phyloP scores from a whole-genome alignment of 2,329 filamentous ascomycete genomes.

The Pleomassaria siparia region DNA sequence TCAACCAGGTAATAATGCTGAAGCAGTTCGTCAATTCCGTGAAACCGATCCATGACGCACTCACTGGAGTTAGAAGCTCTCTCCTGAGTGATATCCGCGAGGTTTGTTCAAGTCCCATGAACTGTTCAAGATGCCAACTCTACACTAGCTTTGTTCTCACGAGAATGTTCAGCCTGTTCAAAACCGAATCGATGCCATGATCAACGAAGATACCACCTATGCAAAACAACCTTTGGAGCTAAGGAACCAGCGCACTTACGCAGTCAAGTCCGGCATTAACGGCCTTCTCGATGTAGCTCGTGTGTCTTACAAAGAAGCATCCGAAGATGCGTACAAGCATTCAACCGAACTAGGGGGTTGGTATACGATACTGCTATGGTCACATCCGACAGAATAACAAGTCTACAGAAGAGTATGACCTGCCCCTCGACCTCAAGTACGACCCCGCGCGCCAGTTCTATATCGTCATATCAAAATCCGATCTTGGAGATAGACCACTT shows the following conservation, averaged over 20 bases:
- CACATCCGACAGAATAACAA: conserved; percentile 8
- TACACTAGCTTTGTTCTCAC: conserved; percentile 61
- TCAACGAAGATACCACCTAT: conserved; percentile 81
- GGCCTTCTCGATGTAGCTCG: conserved; percentile 86
- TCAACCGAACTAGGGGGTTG: conserved; percentile 67
- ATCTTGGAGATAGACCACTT: conserved; percentile 62
- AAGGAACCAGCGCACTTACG: conserved; percentile 86
- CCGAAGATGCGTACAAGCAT: conserved; percentile 73
- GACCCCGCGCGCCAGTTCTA: conserved; percentile 80
- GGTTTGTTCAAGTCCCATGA: conserved; percentile 32
- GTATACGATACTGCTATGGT: background rate
- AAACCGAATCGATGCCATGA: conserved; percentile 64
- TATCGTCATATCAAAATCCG: conserved; percentile 63
- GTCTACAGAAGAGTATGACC: conserved; percentile 50
- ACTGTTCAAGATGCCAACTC: background rate
- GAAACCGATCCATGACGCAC: conserved; percentile 65
- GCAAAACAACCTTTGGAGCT: conserved; percentile 79
- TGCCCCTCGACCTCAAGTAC: conserved; percentile 70
- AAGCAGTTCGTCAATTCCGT: conserved; percentile 78
- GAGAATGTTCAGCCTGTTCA: conserved; percentile 63
- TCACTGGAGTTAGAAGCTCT: conserved; percentile 64
- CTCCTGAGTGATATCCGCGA: conserved; percentile 69
- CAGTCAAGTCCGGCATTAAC: conserved; percentile 82
- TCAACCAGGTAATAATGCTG: conserved; percentile 84
- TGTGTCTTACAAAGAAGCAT: conserved; percentile 86